Conservation (phyloP, 176 grass and related monocot genomes). For the Guadua angustifolia region DNA sequence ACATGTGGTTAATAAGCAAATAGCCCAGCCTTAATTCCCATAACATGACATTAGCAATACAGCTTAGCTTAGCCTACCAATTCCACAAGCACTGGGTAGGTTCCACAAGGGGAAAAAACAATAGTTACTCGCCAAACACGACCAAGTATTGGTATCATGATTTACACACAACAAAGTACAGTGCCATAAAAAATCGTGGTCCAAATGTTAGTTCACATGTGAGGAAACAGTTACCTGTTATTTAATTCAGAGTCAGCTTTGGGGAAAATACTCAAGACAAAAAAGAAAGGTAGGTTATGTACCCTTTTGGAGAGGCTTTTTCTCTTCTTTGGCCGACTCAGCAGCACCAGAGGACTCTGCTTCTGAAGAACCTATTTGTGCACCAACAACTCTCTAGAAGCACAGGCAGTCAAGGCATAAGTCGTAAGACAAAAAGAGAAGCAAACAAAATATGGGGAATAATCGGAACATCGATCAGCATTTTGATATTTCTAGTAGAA, state of each 20-base stretch:
- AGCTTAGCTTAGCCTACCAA: conserved; percentile 30
- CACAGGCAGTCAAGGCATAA: conserved; percentile 29
- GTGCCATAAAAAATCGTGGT: background rate
- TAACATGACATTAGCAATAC: background rate
- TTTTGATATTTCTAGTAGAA: conserved; percentile 1
- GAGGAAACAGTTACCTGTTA: background rate
- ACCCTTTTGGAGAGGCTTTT: conserved; percentile 76
- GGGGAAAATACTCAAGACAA: conserved; percentile 6
- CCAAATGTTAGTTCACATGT: background rate
- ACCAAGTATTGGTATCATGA: conserved; percentile 11
- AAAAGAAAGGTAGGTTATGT: background rate
- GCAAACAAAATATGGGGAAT: conserved; percentile 12
- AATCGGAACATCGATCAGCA: background rate
- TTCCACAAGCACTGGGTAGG: background rate
- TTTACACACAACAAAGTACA: conserved; percentile 19
- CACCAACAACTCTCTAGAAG: conserved; percentile 63
- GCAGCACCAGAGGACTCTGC: conserved; percentile 44
- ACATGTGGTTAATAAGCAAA: conserved; percentile 26
- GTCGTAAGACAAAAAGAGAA: conserved; percentile 34
- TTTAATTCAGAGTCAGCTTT: conserved; percentile 23
- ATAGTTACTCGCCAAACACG: conserved; percentile 7
- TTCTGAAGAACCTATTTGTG: conserved; percentile 48
- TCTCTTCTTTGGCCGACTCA: conserved; percentile 51
- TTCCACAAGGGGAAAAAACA: background rate
- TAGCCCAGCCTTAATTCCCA: background rate